A percentile compares a stretch with the other conserved stretches of the same genome.
Evolutionary conservation across 2,329 filamentous ascomycete species (phyloP).

Genomic region (Sclerotinia subarctica): DNA sequence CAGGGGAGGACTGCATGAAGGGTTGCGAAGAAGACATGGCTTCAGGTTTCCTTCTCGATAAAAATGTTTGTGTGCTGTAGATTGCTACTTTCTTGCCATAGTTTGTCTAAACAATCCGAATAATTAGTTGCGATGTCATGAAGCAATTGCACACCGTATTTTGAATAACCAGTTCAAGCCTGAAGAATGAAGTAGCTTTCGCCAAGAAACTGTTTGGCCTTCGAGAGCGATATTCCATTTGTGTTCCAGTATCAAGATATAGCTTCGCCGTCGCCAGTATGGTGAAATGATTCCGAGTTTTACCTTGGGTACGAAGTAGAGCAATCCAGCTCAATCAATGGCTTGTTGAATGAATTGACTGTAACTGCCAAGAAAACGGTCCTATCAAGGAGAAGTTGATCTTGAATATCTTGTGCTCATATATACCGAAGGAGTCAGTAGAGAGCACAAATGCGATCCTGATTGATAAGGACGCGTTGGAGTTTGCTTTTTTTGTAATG

Average conservation of each 20-base stretch:
- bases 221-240: background rate
- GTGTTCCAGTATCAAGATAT: background rate
- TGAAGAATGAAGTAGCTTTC: background rate
- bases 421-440: no score
- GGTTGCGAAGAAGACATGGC: constrained; percentile 48
- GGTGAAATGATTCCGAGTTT: background rate
- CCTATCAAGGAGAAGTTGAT: background rate
- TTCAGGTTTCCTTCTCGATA: background rate
- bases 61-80: background rate
- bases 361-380: background rate
- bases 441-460: background rate
- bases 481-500: background rate
- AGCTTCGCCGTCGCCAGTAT: background rate
- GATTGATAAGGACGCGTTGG: background rate
- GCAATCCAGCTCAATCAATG: background rate
- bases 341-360: background rate
- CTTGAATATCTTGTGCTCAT: background rate
- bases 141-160: background rate
- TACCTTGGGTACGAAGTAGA: background rate
- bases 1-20: constrained; percentile 47
- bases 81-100: background rate
- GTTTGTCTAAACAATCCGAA: background rate
- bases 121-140: background rate
- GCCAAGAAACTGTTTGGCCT: background rate
- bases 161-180: background rate